phyloP scores from a whole-genome alignment of 129 eudicot genomes.

The Saposhnikovia divaricata region DNA sequence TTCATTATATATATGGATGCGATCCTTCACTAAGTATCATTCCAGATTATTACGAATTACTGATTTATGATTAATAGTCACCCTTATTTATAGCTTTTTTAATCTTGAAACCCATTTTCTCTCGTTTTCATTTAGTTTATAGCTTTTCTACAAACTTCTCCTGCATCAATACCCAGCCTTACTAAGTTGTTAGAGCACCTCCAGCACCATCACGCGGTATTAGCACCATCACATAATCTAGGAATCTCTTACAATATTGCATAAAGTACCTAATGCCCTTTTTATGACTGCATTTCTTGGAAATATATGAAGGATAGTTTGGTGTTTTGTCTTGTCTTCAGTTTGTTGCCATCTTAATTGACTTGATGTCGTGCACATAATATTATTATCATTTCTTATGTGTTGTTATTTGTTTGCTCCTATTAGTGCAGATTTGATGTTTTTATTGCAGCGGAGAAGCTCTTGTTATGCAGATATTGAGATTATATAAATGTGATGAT shows the following conservation, averaged over 20 bases:
- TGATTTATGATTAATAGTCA: background rate
- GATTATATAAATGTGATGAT: slow-evolving; percentile 22
- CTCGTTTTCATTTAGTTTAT: too few species aligned
- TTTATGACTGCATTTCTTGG: too few species aligned
- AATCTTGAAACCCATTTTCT: too few species aligned
- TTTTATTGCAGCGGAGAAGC: slow-evolving; percentile 52
- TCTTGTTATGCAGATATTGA: slow-evolving; percentile 37
- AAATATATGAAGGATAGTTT: background rate
- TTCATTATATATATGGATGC: background rate
- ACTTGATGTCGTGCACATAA: background rate
- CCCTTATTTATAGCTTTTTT: too few species aligned
- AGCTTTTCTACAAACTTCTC: background rate
- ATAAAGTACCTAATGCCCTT: too few species aligned
- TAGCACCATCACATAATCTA: background rate
- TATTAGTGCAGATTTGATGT: slow-evolving; percentile 40
- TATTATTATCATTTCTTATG: background rate
- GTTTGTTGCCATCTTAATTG: background rate
- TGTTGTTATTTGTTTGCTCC: background rate
- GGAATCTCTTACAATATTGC: background rate
- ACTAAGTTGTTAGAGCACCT: background rate
- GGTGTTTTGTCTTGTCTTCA: background rate
- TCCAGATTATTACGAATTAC: background rate
- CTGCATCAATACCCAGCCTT: too few species aligned
- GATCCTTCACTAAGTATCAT: background rate
- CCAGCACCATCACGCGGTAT: background rate